Evolutionary conservation across 331 rosid genomes (phyloP).

Genomic region (Malus hybrid): DNA sequence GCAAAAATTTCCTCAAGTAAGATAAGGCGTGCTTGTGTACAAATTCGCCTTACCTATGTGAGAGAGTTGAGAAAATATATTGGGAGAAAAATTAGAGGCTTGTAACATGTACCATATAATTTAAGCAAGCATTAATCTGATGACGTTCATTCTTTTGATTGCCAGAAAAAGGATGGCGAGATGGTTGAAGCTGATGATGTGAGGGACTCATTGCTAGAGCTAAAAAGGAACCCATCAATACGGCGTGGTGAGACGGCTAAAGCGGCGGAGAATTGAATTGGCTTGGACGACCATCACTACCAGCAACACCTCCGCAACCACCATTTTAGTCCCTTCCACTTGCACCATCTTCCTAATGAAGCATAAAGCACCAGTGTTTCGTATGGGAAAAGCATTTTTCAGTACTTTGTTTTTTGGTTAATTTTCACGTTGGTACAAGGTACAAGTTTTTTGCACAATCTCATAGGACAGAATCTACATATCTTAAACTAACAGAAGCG

Average conservation of each 20-base stretch:
- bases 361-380: neutral
- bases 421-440: neutral
- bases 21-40: neutral
- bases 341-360: conserved; percentile 21
- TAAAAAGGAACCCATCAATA: conserved; percentile 49
- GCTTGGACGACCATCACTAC: conserved; percentile 34
- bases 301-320: conserved; percentile 25
- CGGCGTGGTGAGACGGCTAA: conserved; percentile 40
- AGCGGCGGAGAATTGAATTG: conserved; percentile 25
- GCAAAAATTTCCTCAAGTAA: neutral
- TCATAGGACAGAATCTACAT: neutral
- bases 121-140: neutral
- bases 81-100: neutral
- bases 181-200: conserved; percentile 67
- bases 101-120: neutral
- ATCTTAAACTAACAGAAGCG: neutral
- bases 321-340: conserved; percentile 15
- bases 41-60: neutral
- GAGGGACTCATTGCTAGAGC: conserved; percentile 66
- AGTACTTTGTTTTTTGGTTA: neutral
- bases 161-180: conserved; percentile 66
- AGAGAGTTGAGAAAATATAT: neutral
- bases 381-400: neutral
- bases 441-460: neutral
- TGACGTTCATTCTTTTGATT: neutral